phyloP scores from a whole-genome alignment of 202 grass and related monocot species.

The Zoysia matrella region DNA sequence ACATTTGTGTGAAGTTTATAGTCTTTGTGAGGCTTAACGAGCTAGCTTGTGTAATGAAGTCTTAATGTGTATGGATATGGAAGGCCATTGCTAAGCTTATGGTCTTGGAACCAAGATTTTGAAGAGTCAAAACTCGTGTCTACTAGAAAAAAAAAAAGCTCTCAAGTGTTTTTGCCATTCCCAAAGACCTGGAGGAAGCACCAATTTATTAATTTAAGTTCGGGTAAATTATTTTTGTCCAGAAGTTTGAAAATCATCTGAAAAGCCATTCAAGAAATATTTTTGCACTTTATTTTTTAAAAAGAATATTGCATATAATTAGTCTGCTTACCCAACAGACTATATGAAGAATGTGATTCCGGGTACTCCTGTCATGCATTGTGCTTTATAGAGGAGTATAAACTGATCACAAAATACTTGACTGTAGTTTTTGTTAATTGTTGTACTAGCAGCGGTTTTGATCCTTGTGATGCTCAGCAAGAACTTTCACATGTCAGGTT shows the following conservation, averaged over 20 bases:
- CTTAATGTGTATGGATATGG: not conserved
- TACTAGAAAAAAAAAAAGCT: not conserved
- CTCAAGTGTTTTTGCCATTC: not conserved
- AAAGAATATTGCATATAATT: too few species aligned
- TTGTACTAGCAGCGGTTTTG: slow-evolving; percentile 17
- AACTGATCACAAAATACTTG: not conserved
- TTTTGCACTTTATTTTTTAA: too few species aligned
- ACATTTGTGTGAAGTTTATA: not conserved
- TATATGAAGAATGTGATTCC: not conserved
- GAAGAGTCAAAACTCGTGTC: not conserved
- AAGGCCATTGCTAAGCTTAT: not conserved
- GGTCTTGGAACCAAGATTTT: not conserved
- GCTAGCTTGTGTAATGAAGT: not conserved
- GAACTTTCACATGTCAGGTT: slow-evolving; percentile 64
- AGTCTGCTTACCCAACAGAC: not conserved
- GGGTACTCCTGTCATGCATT: not conserved
- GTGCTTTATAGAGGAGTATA: not conserved
- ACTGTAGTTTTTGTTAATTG: slow-evolving; percentile 18
- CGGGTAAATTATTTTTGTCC: not conserved
- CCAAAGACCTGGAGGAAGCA: not conserved
- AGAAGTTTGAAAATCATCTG: not conserved
- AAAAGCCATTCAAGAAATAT: not conserved
- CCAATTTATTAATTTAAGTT: not conserved
- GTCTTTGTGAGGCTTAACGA: not conserved
- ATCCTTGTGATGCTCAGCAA: slow-evolving; percentile 20